Evolutionary conservation across 1,284 basidiomycete genomes (phyloP).

Genomic region (Xerocomus nothofagi): DNA sequence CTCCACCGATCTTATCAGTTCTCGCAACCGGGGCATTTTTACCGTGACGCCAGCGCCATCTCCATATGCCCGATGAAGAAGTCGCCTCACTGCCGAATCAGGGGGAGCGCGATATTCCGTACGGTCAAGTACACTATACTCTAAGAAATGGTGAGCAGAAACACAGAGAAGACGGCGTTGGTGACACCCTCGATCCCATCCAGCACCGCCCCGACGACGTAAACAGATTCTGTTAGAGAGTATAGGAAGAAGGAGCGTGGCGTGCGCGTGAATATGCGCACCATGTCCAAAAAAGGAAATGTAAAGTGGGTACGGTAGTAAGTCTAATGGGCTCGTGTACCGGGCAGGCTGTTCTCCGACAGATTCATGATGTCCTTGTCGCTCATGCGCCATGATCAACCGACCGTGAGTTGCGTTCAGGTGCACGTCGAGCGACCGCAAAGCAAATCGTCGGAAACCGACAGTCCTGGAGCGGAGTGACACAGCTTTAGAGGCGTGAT

Average conservation of each 20-base stretch:
- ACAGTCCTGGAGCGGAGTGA: constrained; percentile 12
- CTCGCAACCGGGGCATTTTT: constrained; percentile 19
- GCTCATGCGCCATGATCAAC: constrained; percentile 10
- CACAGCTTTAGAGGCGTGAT: constrained; percentile 8
- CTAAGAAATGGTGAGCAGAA: constrained; percentile 14
- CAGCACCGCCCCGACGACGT: constrained; percentile 17
- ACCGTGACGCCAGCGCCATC: constrained; percentile 18
- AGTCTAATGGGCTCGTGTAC: too few species aligned
- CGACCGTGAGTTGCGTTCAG: constrained; percentile 21
- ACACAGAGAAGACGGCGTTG: constrained; percentile 20
- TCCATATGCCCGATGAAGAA: constrained; percentile 23
- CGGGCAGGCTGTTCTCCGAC: too few species aligned
- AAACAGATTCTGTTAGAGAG: too few species aligned
- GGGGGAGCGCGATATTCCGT: constrained; percentile 18
- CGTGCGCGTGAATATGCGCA: too few species aligned
- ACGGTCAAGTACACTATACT: constrained; percentile 18
- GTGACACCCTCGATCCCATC: constrained; percentile 24
- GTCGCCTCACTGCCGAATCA: constrained; percentile 13
- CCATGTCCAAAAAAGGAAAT: too few species aligned
- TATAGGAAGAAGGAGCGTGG: too few species aligned
- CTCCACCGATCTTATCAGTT: constrained; percentile 23
- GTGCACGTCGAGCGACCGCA: constrained; percentile 23
- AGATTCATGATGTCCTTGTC: constrained; percentile 22
- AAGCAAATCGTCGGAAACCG: constrained; percentile 12
- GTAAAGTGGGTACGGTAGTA: too few species aligned